Evolutionary conservation across 2,329 filamentous ascomycete species (phyloP), one percentile per base, ranked within the genome.

Genomic region (Lomentospora prolificans): DNA sequence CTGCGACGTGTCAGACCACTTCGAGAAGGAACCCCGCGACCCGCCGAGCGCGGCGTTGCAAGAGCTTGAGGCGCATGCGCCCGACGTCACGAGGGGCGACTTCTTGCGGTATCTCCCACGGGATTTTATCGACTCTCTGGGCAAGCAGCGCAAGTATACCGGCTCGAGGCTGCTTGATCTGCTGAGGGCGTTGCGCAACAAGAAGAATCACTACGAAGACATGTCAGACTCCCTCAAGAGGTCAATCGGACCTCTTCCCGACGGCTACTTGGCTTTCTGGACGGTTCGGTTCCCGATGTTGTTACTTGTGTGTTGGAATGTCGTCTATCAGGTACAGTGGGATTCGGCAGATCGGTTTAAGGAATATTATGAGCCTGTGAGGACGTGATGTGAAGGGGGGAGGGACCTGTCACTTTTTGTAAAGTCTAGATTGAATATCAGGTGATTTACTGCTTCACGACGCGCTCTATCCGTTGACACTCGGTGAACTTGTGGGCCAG

Each of bases 171-270:
- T 99, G 66, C 72, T 99, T 55, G 94, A 99, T 70, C 76, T 99
- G 22, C 73, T 99, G 19, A 81, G 94, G 1, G 94, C 92, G 1
- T 74, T 99, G 56, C 79, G 94, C 24, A 99, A 99, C 72, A 99
- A 99, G 80, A 89, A 88, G 64, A 96, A 97, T 61, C 94, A 99
- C 67, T 99, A 96, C 67, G 91, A 96, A 65, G 94, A 99, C 68
- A 92, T 99, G 89, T 80, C 88, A 5, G 87, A 91, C 12, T 73
- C 82, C 51, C 79, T 96, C 60, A 92, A 80, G 64, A 74, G 74
- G 58, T 67, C 70, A 28, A 88, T 96, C 0, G 90, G 90, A 0
- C 72, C 84, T 7, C 66, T 92, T 58, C 87, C 90, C 0, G 85
- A 90, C 12, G 89, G 89, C 0, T 96, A 96, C 65, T 73, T 96